These are phyloP conservation scores for Aspergillus nanangensis DNA, from an alignment of 495 filamentous ascomycete genomes.

Conservation along the genomic window DNA sequence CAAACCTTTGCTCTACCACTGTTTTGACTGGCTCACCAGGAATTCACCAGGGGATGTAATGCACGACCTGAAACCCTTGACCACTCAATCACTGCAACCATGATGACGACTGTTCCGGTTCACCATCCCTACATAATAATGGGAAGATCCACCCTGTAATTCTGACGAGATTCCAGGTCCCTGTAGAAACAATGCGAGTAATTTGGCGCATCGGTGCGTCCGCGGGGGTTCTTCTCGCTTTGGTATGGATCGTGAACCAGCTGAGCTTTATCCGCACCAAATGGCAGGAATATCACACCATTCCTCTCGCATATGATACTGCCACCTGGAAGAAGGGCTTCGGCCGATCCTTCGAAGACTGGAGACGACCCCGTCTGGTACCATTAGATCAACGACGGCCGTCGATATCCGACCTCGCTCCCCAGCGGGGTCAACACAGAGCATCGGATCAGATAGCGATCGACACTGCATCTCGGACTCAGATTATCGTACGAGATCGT, in stretches of 20 bases:
- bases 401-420: not conserved
- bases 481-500: conserved; percentile 16
- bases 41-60: no score
- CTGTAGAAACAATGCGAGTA: not conserved
- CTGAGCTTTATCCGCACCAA: not conserved
- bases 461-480: not conserved
- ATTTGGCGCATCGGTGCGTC: not conserved
- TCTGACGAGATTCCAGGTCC: not conserved
- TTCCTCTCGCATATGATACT: not conserved
- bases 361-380: no score
- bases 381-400: no score
- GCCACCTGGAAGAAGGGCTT: not conserved
- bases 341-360: no score
- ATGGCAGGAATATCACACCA: not conserved
- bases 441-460: not conserved
- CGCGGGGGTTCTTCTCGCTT: not conserved
- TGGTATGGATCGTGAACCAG: conserved; percentile 1
- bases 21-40: no score
- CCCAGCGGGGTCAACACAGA: not conserved
- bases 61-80: no score
- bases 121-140: not conserved
- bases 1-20: no score
- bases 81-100: no score
- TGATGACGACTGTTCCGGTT: not conserved
- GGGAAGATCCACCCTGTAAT: no score